A percentile compares a stretch with the other conserved stretches of the same genome.
phyloP scores from a whole-genome alignment of 345 rosid genomes.

The Salix koriyanagi region DNA sequence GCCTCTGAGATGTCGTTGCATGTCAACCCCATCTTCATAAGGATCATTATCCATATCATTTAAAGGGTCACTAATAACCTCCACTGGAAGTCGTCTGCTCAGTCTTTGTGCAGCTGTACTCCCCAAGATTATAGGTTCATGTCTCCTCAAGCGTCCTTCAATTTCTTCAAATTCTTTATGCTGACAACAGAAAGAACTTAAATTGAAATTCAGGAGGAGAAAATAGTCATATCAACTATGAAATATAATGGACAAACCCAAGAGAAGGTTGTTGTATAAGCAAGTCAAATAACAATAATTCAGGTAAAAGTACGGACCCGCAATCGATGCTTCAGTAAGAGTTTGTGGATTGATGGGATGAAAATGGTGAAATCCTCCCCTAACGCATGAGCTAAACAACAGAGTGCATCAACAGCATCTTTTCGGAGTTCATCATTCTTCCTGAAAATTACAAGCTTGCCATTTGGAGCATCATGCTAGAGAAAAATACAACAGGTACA shows the following conservation, averaged over 20 bases:
- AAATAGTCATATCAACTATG: not conserved
- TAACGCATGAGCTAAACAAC: slow-evolving; percentile 95
- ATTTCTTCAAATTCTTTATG: slow-evolving; percentile 97
- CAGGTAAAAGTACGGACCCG: slow-evolving; percentile 43
- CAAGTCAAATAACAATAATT: not conserved
- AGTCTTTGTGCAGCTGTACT: slow-evolving; percentile 78
- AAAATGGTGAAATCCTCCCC: slow-evolving; percentile 97
- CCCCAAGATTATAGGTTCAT: slow-evolving; percentile 80
- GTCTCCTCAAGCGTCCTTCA: slow-evolving; percentile 69
- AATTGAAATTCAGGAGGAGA: slow-evolving; percentile 1
- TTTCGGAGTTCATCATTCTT: slow-evolving; percentile 84
- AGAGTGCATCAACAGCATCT: slow-evolving; percentile 96
- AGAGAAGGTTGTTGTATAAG: not conserved
- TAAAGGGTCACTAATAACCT: slow-evolving; percentile 84
- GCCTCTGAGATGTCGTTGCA: slow-evolving; percentile 46
- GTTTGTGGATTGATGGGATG: slow-evolving; percentile 89
- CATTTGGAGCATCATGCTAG: not conserved
- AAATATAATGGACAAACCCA: not conserved
- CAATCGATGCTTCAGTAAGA: slow-evolving; percentile 61
- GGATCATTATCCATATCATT: slow-evolving; percentile 76
- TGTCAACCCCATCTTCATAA: slow-evolving; percentile 73
- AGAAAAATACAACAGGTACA: not conserved
- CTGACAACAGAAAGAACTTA: slow-evolving; percentile 38
- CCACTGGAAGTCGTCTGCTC: slow-evolving; percentile 68
- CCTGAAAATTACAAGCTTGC: slow-evolving; percentile 36